Conservation (phyloP, 441 rosid species). For the Erodium trifolium region DNA sequence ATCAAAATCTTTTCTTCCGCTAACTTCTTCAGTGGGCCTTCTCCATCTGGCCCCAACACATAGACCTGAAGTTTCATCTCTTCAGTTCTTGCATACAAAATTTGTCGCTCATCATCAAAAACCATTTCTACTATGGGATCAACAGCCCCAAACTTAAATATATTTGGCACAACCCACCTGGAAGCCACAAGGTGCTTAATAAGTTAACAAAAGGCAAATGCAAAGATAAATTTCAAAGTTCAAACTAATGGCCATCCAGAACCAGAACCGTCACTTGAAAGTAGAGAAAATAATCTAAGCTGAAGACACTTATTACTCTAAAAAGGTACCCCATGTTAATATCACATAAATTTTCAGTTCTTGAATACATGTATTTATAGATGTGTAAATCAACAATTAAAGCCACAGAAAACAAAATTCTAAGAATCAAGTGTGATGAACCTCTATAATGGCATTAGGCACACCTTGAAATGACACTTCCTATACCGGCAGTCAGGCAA, state of each 20-base stretch:
- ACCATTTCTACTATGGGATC: constrained; percentile 90
- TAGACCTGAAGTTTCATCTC: constrained; percentile 93
- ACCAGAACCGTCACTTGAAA: background rate
- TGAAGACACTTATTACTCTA: too few relatives aligned
- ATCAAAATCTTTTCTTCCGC: constrained; percentile 85
- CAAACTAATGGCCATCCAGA: constrained; percentile 13
- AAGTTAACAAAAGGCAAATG: constrained; percentile 6
- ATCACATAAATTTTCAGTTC: background rate
- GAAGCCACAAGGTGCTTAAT: constrained; percentile 19
- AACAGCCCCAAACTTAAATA: constrained; percentile 88
- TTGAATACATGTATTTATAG: background rate
- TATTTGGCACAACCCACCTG: constrained; percentile 95
- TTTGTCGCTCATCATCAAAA: constrained; percentile 82
- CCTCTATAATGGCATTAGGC: constrained; percentile 8
- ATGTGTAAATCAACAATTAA: constrained; percentile 10
- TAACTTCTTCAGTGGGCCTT: constrained; percentile 76
- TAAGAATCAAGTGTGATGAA: background rate
- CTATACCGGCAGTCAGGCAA: constrained; percentile 89
- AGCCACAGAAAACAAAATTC: background rate
- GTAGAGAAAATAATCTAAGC: background rate
- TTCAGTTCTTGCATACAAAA: constrained; percentile 82
- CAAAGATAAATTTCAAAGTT: background rate
- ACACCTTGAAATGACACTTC: constrained; percentile 85
- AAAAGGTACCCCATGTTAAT: too few relatives aligned
- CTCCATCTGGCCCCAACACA: constrained; percentile 63